Percentiles rank a stretch among this genome's conserved stretches.
Evolutionary conservation across 2,329 filamentous ascomycete genomes (phyloP).

Genomic region (Paracorniculantispora psalliotae): DNA sequence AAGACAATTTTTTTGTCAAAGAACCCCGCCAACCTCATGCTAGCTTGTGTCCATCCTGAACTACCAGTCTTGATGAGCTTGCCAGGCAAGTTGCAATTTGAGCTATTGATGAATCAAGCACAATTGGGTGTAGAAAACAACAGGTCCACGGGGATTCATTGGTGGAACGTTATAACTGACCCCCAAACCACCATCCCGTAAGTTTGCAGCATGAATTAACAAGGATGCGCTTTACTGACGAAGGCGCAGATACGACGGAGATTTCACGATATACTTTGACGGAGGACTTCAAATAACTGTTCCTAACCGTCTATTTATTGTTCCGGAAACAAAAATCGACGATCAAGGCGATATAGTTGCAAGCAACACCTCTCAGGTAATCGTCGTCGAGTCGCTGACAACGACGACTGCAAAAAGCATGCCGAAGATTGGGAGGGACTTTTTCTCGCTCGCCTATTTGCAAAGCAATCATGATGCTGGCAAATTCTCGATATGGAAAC

Average conservation of each 20-base stretch:
- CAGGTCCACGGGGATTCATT: background rate
- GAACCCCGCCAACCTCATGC: background rate
- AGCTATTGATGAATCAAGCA: background rate
- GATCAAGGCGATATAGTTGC: background rate
- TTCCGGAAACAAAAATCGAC: background rate
- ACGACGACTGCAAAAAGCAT: background rate
- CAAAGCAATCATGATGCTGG: background rate
- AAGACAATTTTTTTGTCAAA: conserved; percentile 11
- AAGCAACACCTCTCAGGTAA: background rate
- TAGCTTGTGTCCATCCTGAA: conserved; percentile 15
- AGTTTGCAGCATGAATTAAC: background rate
- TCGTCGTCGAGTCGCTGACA: background rate
- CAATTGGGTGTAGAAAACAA: conserved; percentile 1
- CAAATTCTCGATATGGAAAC: background rate
- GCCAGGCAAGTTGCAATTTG: conserved; percentile 6
- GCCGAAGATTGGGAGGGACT: background rate
- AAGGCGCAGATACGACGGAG: background rate
- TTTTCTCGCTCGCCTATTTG: background rate
- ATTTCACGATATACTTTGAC: background rate
- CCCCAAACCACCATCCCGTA: background rate
- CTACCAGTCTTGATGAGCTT: conserved; percentile 14
- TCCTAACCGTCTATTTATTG: background rate
- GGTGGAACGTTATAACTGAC: background rate
- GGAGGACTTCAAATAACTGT: background rate
- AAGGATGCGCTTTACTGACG: background rate